These are phyloP conservation scores for Cicer cuneatum DNA, from an alignment of 306 rosid genomes.

Conservation along the genomic window DNA sequence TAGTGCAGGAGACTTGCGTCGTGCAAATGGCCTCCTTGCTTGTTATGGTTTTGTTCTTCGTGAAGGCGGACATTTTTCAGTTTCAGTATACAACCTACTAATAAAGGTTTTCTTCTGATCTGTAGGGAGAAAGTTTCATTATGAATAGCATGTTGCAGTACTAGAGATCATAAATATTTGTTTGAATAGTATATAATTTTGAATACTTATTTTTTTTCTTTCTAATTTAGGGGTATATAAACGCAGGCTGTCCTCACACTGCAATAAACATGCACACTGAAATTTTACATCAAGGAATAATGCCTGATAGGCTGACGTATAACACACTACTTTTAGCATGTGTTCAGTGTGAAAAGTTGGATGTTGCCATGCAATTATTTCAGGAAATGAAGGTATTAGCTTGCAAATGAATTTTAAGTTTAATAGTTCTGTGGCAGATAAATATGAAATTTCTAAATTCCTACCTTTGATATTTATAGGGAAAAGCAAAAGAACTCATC, in stretches of 20 bases:
- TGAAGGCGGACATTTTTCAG: constrained; percentile 66
- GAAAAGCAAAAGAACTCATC: constrained; percentile 49
- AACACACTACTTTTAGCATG: constrained; percentile 80
- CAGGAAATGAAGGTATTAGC: constrained; percentile 81
- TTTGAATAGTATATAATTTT: background rate
- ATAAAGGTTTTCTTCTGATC: constrained; percentile 70
- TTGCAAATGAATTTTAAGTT: constrained; percentile 58
- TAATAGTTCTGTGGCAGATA: constrained; percentile 47
- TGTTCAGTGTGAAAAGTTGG: constrained; percentile 68
- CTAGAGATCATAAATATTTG: constrained; percentile 14
- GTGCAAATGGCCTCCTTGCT: constrained; percentile 86
- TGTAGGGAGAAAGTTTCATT: constrained; percentile 31
- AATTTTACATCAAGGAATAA: constrained; percentile 62
- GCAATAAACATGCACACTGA: constrained; percentile 62
- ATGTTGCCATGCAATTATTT: constrained; percentile 66
- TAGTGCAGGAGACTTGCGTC: constrained; percentile 92
- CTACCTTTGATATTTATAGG: constrained; percentile 51
- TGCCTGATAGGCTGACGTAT: constrained; percentile 79
- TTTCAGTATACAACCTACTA: constrained; percentile 73
- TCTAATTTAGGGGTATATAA: constrained; percentile 73
- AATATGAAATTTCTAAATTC: constrained; percentile 39
- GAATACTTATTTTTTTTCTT: constrained; percentile 3
- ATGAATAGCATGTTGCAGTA: constrained; percentile 11
- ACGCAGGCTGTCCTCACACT: constrained; percentile 66
- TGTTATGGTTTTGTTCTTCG: constrained; percentile 74